These are phyloP conservation scores for Hymenotorrendiella dingleyae DNA, from an alignment of 2,329 filamentous ascomycete species.

Conservation along the genomic window DNA sequence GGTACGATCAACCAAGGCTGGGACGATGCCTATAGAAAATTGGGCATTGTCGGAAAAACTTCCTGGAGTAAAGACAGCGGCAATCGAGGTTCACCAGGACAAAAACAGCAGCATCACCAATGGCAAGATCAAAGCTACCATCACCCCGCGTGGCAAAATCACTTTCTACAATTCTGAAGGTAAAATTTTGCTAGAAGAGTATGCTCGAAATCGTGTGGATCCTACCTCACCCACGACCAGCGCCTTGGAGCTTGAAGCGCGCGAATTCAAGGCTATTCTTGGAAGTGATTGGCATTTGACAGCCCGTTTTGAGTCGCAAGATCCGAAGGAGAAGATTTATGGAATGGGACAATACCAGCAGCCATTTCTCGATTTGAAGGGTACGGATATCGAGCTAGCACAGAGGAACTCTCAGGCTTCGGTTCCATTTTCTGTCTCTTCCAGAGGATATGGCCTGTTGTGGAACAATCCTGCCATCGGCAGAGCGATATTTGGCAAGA, in stretches of 20 bases:
- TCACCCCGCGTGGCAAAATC: conserved; percentile 43
- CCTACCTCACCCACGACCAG: conserved; percentile 44
- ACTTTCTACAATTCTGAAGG: conserved; percentile 38
- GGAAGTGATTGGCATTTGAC: conserved; percentile 51
- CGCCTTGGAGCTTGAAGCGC: conserved; percentile 43
- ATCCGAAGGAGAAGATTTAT: conserved; percentile 53
- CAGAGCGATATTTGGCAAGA: conserved; percentile 53
- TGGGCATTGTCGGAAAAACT: conserved; percentile 32
- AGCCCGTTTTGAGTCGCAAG: conserved; percentile 50
- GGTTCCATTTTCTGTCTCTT: conserved; percentile 56
- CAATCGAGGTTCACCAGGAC: background rate
- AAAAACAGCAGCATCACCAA: conserved; percentile 33
- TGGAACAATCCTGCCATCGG: conserved; percentile 63
- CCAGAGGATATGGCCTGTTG: conserved; percentile 54
- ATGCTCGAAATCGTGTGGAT: conserved; percentile 42
- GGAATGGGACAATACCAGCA: conserved; percentile 68
- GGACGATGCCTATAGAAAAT: conserved; percentile 34
- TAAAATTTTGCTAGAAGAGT: conserved; percentile 44
- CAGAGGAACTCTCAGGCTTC: conserved; percentile 63
- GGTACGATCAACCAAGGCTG: conserved; percentile 37
- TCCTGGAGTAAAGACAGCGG: background rate
- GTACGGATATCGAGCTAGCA: conserved; percentile 55
- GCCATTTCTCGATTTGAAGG: conserved; percentile 56
- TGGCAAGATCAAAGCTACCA: conserved; percentile 41
- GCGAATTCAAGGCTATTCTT: conserved; percentile 43